phyloP scores from a whole-genome alignment of 164 flowering plant genomes.

The Chloranthus sessilifolius region DNA sequence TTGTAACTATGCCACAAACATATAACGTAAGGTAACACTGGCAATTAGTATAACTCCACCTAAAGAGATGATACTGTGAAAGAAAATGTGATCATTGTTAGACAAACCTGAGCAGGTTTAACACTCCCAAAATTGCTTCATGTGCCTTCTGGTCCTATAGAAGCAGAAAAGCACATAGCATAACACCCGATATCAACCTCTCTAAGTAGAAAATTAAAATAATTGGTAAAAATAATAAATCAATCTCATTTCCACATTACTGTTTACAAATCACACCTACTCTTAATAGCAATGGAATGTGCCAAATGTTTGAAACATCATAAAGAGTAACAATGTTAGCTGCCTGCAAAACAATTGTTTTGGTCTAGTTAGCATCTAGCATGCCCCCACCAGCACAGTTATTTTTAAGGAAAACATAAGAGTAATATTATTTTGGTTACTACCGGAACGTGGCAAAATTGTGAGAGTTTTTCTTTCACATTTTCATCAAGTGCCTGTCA shows the following conservation, averaged over 20 bases:
- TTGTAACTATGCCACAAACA: too few species aligned
- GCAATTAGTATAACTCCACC: too few species aligned
- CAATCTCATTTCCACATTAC: background rate
- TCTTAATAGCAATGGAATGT: constrained; percentile 68
- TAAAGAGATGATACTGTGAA: background rate
- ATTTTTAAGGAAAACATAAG: background rate
- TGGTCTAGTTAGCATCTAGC: constrained; percentile 3
- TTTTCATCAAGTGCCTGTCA: constrained; percentile 71
- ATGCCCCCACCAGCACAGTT: constrained; percentile 4
- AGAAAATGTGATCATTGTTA: constrained; percentile 6
- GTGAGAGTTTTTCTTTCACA: constrained; percentile 78
- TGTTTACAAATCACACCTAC: constrained; percentile 34
- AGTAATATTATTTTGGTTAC: background rate
- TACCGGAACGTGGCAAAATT: constrained; percentile 96
- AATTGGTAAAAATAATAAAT: background rate
- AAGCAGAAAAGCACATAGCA: too few species aligned
- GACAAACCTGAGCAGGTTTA: constrained; percentile 72
- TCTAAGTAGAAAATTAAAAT: too few species aligned
- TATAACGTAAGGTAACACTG: too few species aligned
- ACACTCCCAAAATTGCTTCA: constrained; percentile 75
- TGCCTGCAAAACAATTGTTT: constrained; percentile 32
- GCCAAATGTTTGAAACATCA: constrained; percentile 95
- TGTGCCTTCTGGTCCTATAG: constrained; percentile 91
- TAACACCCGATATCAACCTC: too few species aligned
- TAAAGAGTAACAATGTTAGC: constrained; percentile 65